These are phyloP conservation scores for Borealophlyctis nickersoniae DNA, from an alignment of 192 early-diverging fungal species.

Conservation along the genomic window DNA sequence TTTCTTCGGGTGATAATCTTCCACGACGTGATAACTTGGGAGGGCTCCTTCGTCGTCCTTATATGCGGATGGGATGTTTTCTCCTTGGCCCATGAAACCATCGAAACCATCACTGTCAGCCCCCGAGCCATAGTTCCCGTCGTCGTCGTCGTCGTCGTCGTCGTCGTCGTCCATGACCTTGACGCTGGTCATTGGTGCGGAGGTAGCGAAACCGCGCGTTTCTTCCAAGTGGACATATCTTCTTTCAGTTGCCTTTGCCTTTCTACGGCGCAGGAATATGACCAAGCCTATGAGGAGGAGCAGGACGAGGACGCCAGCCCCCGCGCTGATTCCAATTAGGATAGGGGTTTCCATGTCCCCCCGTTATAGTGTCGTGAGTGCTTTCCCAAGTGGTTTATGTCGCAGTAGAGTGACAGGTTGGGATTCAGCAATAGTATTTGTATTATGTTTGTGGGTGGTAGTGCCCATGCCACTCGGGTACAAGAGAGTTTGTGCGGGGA, in stretches of 20 bases:
- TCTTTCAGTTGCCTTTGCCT: neutral
- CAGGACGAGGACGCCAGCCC: neutral
- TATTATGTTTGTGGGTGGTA: too few relatives aligned
- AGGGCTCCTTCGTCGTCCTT: constrained; percentile 10
- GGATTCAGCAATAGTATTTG: too few relatives aligned
- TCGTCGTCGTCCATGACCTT: neutral
- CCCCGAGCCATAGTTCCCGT: neutral
- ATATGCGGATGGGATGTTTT: neutral
- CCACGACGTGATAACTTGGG: constrained; percentile 24
- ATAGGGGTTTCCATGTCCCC: too few relatives aligned
- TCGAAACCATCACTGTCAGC: neutral
- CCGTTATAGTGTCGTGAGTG: too few relatives aligned
- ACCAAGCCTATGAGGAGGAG: neutral
- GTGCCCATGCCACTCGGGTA: too few relatives aligned
- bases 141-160: neutral
- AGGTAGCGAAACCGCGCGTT: too few relatives aligned
- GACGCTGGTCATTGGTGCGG: neutral
- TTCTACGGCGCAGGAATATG: neutral
- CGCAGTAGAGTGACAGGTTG: too few relatives aligned
- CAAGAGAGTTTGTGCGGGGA: too few relatives aligned
- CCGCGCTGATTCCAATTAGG: too few relatives aligned
- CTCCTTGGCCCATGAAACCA: neutral
- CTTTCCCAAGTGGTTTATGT: too few relatives aligned
- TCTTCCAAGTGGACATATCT: neutral
- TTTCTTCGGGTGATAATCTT: constrained; percentile 4